Evolutionary conservation across 768 basidiomycete genomes (phyloP), one percentile per base, ranked within the genome.

Genomic region (Lactarius psammicola): DNA sequence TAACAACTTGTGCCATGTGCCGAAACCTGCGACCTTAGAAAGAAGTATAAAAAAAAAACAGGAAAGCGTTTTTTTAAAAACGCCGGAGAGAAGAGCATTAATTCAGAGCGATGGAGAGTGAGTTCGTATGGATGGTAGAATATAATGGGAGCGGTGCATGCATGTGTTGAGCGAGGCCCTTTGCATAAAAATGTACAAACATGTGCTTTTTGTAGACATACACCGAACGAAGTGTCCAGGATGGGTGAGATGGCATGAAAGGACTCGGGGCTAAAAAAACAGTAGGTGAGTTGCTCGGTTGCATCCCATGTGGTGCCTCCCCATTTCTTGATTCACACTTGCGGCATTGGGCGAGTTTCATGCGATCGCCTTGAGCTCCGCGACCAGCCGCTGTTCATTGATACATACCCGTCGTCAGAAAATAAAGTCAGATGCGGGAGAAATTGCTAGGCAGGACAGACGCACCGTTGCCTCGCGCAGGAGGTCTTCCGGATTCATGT

Each of bases 381-480:
- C 66, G 46, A 69, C 68, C 59, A 69, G 55, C 38, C 68, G 68
- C 68, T 69, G 30, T 49, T 30, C 38, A 42, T 17, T 58, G 26
- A 15, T 2, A 20, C 31, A 62, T 26, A 42, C 40, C 34, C 33
- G 23, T 56, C 17, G 30, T 63, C 42, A 67, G 54, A 38, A 63
- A 36, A 26, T n/a, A 18, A 13, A 31, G 30, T 31, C n/a, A n/a
- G 4, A 15, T 15, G 4, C 13, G 11, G 9, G 15, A 20, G 13
- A 59, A 10, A 11, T 30, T 31, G 8, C 59, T 17, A 34, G 23
- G 49, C 23, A 28, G 36, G 28, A 40, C 13, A 38, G 51, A 55
- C 62, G 31, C 26, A 63, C 31, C 34, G 28, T 49, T 67, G 59
- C 67, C 31, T 85, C 85, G 4, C 76, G 74, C 66, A 80, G 78